Evolutionary conservation across 2,329 filamentous ascomycete species (phyloP), one percentile per base, ranked within the genome.

Genomic region (Alternaria postmessia): DNA sequence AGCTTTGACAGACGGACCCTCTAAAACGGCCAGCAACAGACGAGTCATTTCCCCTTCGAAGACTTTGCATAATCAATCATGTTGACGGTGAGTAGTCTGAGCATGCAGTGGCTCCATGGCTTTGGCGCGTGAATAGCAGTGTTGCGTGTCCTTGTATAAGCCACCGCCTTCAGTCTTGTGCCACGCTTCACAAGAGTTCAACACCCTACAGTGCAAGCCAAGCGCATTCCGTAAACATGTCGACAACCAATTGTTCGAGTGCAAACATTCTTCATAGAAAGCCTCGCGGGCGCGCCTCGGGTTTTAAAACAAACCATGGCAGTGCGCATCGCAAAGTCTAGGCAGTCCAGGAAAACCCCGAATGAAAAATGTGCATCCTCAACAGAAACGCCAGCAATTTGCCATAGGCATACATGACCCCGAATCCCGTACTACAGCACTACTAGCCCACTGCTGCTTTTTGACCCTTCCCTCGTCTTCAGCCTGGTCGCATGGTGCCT

Each of bases 331-430:
- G 39, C 46, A 43, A 56, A 54, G 54, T 39, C 38, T 43, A 32
- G 30, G 20, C 30, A 43, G 54, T 41, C 39, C 2, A 41, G 11
- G 39, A 22, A 41, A 22, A 8, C 44, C 44, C 28, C 18, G 30
- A 49, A 36, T 16, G 22, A 49, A 65, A 65, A 62, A 57, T 24
- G 55, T 55, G 51, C 49, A 52, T 46, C 32, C 61, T 58, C 63
- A 65, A 65, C 65, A 61, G 57, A 61, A 61, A 43, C 51, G 41
- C 28, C 24, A 22, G 46, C 18, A 30, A 28, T 43, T 43, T 53
- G 38, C 34, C 39, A 22, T 2, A 12, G 18, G 32, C 28, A 49
- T 24, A 36, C 30, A 24, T 38, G 32, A 24, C 18, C 46, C 30
- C 18, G 24, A 32, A 24, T n/a, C 24, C 11, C 38, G 14, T 30